Evolutionary conservation across 306 rosid species (phyloP).

Genomic region (Ochetophila trinervis): DNA sequence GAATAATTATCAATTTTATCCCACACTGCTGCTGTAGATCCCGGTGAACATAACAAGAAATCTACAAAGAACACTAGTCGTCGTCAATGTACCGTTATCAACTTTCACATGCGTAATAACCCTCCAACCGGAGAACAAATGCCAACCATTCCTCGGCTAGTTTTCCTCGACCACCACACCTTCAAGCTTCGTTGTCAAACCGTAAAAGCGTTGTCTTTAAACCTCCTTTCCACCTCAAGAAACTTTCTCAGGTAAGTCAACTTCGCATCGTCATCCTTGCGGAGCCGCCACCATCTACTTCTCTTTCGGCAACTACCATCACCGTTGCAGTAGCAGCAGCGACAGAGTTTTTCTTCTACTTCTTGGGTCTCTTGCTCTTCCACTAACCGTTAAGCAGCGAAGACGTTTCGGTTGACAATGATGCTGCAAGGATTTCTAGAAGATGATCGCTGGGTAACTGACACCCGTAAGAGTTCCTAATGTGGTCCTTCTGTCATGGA

Average conservation of each 20-base stretch:
- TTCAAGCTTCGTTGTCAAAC: conserved; percentile 81
- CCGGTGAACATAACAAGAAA: conserved; percentile 68
- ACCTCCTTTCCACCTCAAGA: conserved; percentile 86
- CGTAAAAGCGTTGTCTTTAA: conserved; percentile 76
- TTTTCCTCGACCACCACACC: conserved; percentile 44
- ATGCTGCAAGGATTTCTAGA: conserved; percentile 50
- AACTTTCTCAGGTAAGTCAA: conserved; percentile 82
- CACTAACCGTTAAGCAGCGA: conserved; percentile 21
- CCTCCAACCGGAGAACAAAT: conserved; percentile 68
- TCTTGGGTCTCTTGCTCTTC: conserved; percentile 33
- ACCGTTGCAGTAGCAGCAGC: conserved; percentile 13
- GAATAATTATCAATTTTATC: conserved; percentile 21
- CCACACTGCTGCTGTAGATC: conserved; percentile 71
- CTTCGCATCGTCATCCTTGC: conserved; percentile 61
- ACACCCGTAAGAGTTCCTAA: conserved; percentile 90
- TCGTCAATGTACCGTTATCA: conserved; percentile 40
- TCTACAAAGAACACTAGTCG: conserved; percentile 54
- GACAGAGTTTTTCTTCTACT: conserved; percentile 42
- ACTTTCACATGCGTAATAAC: conserved; percentile 66
- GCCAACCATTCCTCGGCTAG: conserved; percentile 51
- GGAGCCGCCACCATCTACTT: conserved; percentile 87
- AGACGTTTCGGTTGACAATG: neutral
- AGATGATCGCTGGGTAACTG: conserved; percentile 72
- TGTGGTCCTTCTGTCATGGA: conserved; percentile 86
- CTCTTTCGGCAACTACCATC: conserved; percentile 44